These are phyloP conservation scores for Monosporascus sp. DNA, from an alignment of 2,329 filamentous ascomycete genomes.

Conservation along the genomic window DNA sequence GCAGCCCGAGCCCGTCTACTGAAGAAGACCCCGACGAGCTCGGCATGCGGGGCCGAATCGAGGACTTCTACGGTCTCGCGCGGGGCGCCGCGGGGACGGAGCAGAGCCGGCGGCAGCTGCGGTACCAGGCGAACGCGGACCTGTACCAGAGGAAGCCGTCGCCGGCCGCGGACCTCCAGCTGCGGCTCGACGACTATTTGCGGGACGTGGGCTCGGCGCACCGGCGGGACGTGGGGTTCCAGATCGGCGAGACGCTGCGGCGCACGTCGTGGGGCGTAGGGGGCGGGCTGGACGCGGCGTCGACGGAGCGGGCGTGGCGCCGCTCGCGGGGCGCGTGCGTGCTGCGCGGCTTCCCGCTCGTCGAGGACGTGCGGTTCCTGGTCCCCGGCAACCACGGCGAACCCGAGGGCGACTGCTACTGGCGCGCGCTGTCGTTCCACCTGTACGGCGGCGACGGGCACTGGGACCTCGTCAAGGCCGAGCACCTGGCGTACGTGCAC, in stretches of 20 bases:
- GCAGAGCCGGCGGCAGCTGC: neutral
- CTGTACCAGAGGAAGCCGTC: neutral
- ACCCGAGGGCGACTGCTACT: constrained; percentile 26
- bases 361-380: constrained; percentile 27
- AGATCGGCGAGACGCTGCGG: neutral
- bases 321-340: neutral
- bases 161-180: constrained; percentile 4
- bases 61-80: neutral
- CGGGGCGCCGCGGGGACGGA: neutral
- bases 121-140: constrained; percentile 1
- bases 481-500: constrained; percentile 25
- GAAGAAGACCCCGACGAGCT: too few relatives aligned
- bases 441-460: constrained; percentile 20
- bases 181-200: constrained; percentile 6
- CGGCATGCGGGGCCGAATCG: neutral
- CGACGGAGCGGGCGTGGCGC: constrained; percentile 5
- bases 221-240: neutral
- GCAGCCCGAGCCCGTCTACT: too few relatives aligned
- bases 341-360: constrained; percentile 25
- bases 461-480: constrained; percentile 28
- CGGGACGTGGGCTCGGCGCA: neutral
- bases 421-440: constrained; percentile 22
- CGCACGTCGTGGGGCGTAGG: neutral
- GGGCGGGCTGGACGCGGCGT: neutral
- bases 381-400: constrained; percentile 15